Evolutionary conservation across 208 protist species (phyloP).

Genomic region (Leishmania tropica): DNA sequence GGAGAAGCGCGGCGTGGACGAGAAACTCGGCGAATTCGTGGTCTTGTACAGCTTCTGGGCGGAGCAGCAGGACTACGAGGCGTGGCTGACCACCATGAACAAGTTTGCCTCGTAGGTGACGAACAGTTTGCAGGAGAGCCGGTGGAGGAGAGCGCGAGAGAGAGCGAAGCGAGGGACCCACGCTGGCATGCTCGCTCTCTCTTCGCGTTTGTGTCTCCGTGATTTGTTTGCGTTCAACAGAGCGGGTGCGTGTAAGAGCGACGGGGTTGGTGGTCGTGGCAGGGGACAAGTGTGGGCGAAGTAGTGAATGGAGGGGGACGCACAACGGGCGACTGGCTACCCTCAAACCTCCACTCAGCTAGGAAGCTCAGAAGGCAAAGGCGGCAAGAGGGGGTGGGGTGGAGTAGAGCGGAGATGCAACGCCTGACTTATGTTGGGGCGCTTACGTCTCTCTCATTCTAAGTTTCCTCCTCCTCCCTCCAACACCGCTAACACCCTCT

Average conservation of each 20-base stretch:
- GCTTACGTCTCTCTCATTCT: not conserved
- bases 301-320: not conserved
- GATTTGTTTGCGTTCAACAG: not conserved
- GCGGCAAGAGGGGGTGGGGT: not conserved
- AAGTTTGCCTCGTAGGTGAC: conserved; percentile 63
- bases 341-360: not conserved
- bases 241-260: not conserved
- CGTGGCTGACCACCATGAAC: conserved; percentile 79
- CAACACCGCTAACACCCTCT: not conserved
- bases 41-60: conserved; percentile 83
- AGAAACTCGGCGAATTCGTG: conserved; percentile 83
- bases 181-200: not conserved
- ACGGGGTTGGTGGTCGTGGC: not conserved
- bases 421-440: not conserved
- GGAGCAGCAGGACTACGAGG: conserved; percentile 93
- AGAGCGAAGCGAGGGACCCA: not conserved
- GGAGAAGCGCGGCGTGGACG: conserved; percentile 80
- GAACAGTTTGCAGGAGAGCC: too few relatives aligned
- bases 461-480: not conserved
- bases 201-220: not conserved
- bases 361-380: not conserved
- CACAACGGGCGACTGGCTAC: not conserved
- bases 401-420: not conserved
- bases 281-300: not conserved
- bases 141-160: not conserved